A percentile compares a stretch with the other conserved stretches of the same genome.
phyloP scores from a whole-genome alignment of 2,329 filamentous ascomycete species.

The Pyrenochaeta sp. region DNA sequence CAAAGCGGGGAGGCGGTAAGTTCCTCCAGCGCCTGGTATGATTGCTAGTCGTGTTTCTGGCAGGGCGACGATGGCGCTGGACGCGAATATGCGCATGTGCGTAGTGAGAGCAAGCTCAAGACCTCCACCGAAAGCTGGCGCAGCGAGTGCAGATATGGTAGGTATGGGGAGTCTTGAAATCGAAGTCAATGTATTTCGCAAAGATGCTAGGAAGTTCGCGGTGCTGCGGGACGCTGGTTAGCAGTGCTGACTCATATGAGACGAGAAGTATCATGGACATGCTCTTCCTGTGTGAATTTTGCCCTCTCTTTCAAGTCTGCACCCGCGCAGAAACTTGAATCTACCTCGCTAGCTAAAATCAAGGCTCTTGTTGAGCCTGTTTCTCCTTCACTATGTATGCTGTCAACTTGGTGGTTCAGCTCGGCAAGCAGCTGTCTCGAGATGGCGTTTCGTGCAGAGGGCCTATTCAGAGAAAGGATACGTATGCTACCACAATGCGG shows the following conservation, averaged over 20 bases:
- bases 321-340: slow-evolving; percentile 89
- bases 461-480: slow-evolving; percentile 86
- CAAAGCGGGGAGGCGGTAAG: slow-evolving; percentile 82
- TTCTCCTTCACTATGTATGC: slow-evolving; percentile 69
- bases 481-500: slow-evolving; percentile 84
- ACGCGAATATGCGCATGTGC: slow-evolving; percentile 85
- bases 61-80: slow-evolving; percentile 79
- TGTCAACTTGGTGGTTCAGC: slow-evolving; percentile 75
- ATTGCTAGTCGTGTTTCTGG: slow-evolving; percentile 94
- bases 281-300: slow-evolving; percentile 82
- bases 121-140: slow-evolving; percentile 87
- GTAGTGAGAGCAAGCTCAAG: slow-evolving; percentile 92
- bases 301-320: slow-evolving; percentile 91
- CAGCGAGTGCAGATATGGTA: slow-evolving; percentile 87
- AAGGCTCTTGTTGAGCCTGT: slow-evolving; percentile 76
- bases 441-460: slow-evolving; percentile 87
- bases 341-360: slow-evolving; percentile 84
- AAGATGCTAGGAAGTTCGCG: slow-evolving; percentile 75
- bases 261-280: slow-evolving; percentile 40
- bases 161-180: slow-evolving; percentile 83
- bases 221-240: slow-evolving; percentile 66
- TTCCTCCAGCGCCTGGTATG: slow-evolving; percentile 93
- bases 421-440: slow-evolving; percentile 78
- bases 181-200: slow-evolving; percentile 77
- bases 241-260: neutral